Conservation (phyloP, 257 asterid species). For the Leonotis leonurus region DNA sequence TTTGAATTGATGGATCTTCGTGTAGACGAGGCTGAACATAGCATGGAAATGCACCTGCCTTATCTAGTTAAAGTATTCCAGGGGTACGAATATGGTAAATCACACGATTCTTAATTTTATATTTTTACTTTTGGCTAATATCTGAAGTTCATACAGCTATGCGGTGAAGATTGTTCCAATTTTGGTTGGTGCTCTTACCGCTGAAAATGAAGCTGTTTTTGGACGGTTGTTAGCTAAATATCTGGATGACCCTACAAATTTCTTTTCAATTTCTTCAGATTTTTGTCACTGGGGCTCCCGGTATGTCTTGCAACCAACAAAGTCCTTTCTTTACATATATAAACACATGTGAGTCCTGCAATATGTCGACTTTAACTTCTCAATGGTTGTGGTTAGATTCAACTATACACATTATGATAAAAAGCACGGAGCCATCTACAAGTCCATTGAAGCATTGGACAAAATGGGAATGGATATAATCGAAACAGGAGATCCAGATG, state of each 20-base stretch:
- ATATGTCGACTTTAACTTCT: neutral
- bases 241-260: slow-evolving; percentile 81
- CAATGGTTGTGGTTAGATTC: slow-evolving; percentile 42
- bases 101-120: neutral
- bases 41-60: slow-evolving; percentile 99
- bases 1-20: slow-evolving; percentile 85
- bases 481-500: slow-evolving; percentile 85
- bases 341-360: neutral
- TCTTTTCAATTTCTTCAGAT: slow-evolving; percentile 94
- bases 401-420: slow-evolving; percentile 67
- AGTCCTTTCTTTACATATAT: neutral
- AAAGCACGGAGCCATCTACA: slow-evolving; percentile 78
- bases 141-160: slow-evolving; percentile 43
- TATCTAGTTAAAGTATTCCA: slow-evolving; percentile 86
- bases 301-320: slow-evolving; percentile 31
- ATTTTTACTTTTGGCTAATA: slow-evolving; percentile 13
- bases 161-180: slow-evolving; percentile 82
- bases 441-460: slow-evolving; percentile 87
- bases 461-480: slow-evolving; percentile 85
- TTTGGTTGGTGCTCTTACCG: slow-evolving; percentile 84
- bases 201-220: slow-evolving; percentile 70
- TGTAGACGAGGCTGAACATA: slow-evolving; percentile 96
- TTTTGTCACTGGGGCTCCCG: slow-evolving; percentile 99
- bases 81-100: slow-evolving; percentile 47
- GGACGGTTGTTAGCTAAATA: slow-evolving; percentile 80